A percentile compares a stretch with the other conserved stretches of the same genome.
Conservation (phyloP, 768 basidiomycete genomes). For the Suillus sp. region DNA sequence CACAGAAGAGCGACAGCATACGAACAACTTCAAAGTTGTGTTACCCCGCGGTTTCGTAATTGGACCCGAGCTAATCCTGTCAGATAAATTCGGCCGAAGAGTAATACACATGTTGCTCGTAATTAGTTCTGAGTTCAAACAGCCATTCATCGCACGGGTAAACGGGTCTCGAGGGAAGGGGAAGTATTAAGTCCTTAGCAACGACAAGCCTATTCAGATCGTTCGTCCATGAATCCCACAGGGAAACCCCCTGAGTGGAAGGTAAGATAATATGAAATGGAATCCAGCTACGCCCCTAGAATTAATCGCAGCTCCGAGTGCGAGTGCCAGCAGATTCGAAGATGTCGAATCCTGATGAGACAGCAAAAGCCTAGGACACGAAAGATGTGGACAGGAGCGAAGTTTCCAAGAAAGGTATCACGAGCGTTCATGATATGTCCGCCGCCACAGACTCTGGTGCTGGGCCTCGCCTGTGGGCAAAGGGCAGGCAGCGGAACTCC, state of each 20-base stretch:
- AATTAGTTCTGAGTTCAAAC: constrained; percentile 19
- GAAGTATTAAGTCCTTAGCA: constrained; percentile 5
- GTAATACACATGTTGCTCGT: constrained; percentile 18
- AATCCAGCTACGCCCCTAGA: background rate
- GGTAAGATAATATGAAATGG: constrained; percentile 5
- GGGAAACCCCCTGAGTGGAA: constrained; percentile 3
- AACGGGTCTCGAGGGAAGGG: constrained; percentile 9
- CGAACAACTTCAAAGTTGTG: constrained; percentile 12
- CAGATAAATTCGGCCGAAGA: constrained; percentile 20
- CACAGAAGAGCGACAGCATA: constrained; percentile 13
- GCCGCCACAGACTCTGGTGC: background rate
- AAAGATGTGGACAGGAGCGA: background rate
- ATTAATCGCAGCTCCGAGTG: background rate
- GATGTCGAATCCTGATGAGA: background rate
- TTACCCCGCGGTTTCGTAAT: constrained; percentile 19
- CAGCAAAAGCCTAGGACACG: background rate
- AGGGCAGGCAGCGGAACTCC: background rate
- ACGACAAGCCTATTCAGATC: constrained; percentile 3
- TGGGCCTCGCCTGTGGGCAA: constrained; percentile 1
- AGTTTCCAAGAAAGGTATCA: background rate
- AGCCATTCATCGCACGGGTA: constrained; percentile 20
- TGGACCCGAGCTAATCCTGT: constrained; percentile 16
- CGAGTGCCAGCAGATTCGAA: constrained; percentile 3
- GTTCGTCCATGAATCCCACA: background rate
- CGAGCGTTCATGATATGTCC: background rate